phyloP scores from a whole-genome alignment of 768 basidiomycete genomes.

The Termitomyces sp. region DNA sequence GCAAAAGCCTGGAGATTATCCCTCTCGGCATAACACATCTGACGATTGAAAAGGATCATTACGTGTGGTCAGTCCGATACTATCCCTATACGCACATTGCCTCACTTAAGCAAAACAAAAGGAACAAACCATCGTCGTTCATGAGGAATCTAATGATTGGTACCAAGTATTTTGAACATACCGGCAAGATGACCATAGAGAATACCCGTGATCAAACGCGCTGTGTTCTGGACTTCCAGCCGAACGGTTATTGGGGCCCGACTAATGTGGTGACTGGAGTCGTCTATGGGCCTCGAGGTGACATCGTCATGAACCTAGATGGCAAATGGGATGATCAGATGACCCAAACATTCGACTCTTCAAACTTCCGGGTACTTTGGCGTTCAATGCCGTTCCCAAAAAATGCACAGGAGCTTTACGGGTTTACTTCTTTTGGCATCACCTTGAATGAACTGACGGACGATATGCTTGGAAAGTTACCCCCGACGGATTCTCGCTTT shows the following conservation, averaged over 20 bases:
- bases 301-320: slow-evolving; percentile 59
- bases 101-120: slow-evolving; percentile 18
- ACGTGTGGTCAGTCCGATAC: slow-evolving; percentile 52
- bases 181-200: slow-evolving; percentile 71
- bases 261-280: slow-evolving; percentile 65
- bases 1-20: slow-evolving; percentile 86
- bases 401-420: slow-evolving; percentile 67
- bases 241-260: slow-evolving; percentile 78
- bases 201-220: slow-evolving; percentile 49
- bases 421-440: slow-evolving; percentile 76
- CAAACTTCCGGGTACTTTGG: slow-evolving; percentile 75
- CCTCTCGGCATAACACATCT: slow-evolving; percentile 70
- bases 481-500: slow-evolving; percentile 76
- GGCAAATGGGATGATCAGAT: slow-evolving; percentile 89
- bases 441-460: slow-evolving; percentile 76
- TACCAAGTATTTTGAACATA: slow-evolving; percentile 85
- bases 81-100: not conserved
- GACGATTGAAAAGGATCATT: slow-evolving; percentile 60
- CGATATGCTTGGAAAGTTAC: slow-evolving; percentile 57
- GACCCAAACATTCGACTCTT: slow-evolving; percentile 59
- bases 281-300: slow-evolving; percentile 47
- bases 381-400: slow-evolving; percentile 68
- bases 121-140: slow-evolving; percentile 86
- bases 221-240: slow-evolving; percentile 81
- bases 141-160: slow-evolving; percentile 88